Base-by-base conservation (phyloP, 306 rosid species). In the Prunus mume region DNA sequence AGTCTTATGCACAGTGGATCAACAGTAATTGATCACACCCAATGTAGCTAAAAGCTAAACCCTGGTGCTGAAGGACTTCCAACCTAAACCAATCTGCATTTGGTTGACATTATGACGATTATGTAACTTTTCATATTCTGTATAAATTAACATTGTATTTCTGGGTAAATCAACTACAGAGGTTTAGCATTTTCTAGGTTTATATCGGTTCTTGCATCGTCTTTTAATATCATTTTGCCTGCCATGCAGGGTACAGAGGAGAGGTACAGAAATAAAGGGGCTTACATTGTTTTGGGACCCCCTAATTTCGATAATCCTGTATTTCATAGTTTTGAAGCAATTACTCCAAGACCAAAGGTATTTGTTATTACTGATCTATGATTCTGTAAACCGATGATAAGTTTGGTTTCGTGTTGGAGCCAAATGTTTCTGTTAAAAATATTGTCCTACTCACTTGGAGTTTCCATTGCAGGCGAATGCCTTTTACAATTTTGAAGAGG, bases 281-380 rank as follows among this genome's bases (percentile, higher is more conserved):
- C 98, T 24, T 93, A 90, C 81, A 77, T 90, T 73, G 90, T 93
- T 75, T 88, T 93, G 62, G 87, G 86, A 81, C 82, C 94, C 66
- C 98, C 98, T 0, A 84, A 84, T 84, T 93, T 83, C 58, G 98
- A 90, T 77, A 79, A 78, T 85, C 96, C 98, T 14, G 74, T 76
- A 64, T 89, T 93, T 81, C 96, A 78, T 78, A 84, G 86, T 72
- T 93, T 90, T 70, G 87, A 83, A 73, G 98, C 96, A 43, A 83
- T 90, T 70, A 76, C 91, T 34, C 96, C 98, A 30, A 87, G 96
- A 66, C 98, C 98, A 8, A 81, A 90, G 96, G 98, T 93, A 86
- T 49, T 20, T 11, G 38, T 34, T 46, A 45, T 66, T 65, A 14
- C 28, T 22, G 27, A 18, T 55, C n/a, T 50, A 65, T 50, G 30